phyloP scores from a whole-genome alignment of 2,329 filamentous ascomycete genomes.

The Cadophora malorum region DNA sequence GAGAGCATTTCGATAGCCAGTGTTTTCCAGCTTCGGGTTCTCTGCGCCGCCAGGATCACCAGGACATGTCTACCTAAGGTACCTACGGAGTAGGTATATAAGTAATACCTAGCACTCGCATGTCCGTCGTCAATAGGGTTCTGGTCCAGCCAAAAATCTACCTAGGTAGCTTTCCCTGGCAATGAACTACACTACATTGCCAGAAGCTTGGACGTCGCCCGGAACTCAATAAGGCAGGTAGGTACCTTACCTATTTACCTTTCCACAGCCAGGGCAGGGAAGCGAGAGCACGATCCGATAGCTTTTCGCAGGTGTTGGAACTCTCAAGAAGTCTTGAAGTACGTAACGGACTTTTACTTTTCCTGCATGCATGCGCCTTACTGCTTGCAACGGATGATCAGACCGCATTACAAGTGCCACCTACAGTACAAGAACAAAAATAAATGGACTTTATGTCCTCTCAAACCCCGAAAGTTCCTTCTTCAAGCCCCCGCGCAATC shows the following conservation, averaged over 20 bases:
- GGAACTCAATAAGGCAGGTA: too few species aligned
- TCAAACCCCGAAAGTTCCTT: background rate
- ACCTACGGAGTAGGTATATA: too few species aligned
- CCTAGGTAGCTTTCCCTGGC: too few species aligned
- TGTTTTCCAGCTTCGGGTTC: background rate
- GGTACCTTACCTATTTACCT: too few species aligned
- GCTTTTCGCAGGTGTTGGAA: background rate
- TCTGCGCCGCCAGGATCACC: too few species aligned
- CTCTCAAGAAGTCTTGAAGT: background rate
- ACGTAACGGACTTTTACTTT: background rate
- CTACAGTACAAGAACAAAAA: too few species aligned
- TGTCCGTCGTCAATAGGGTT: background rate
- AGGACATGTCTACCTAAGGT: too few species aligned
- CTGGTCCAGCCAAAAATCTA: too few species aligned
- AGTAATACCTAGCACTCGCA: too few species aligned
- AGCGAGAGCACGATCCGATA: background rate
- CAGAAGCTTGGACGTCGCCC: background rate
- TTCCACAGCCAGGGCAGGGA: too few species aligned
- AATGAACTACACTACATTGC: background rate
- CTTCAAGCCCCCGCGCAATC: slow-evolving; percentile 1
- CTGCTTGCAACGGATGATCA: slow-evolving; percentile 1
- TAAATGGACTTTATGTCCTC: too few species aligned
- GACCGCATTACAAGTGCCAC: background rate
- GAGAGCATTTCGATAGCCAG: background rate
- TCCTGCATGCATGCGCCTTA: slow-evolving; percentile 5